A percentile compares a stretch with the other conserved stretches of the same genome.
These are phyloP conservation scores for Fusarium tanahbumbuense DNA, from an alignment of 2,329 filamentous ascomycete genomes.

Conservation along the genomic window DNA sequence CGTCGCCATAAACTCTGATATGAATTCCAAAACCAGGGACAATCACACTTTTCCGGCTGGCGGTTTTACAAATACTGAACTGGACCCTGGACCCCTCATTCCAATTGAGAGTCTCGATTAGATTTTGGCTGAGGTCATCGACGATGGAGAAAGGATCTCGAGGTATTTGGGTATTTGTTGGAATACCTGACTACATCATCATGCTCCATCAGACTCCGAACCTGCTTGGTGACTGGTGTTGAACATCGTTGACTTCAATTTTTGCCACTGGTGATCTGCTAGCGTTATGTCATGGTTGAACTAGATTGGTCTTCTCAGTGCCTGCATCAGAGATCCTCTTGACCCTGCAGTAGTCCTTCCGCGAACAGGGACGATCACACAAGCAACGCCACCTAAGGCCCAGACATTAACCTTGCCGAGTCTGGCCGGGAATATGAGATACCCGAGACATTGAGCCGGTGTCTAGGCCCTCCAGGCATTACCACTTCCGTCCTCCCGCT, in stretches of 20 bases:
- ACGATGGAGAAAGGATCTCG: not conserved
- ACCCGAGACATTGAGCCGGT: slow-evolving; percentile 6
- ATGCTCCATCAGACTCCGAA: no score
- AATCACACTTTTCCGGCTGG: slow-evolving; percentile 3
- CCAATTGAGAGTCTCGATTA: slow-evolving; percentile 9
- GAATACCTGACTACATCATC: slow-evolving; percentile 2
- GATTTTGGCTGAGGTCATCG: not conserved
- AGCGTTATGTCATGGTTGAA: not conserved
- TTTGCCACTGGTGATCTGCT: not conserved
- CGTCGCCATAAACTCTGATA: not conserved
- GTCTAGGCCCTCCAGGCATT: slow-evolving; percentile 1
- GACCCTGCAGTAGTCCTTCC: not conserved
- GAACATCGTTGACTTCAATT: not conserved
- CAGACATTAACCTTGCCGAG: not conserved
- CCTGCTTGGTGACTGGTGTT: no score
- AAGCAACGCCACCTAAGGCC: not conserved
- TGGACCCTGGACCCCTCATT: slow-evolving; percentile 5
- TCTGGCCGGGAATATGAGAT: not conserved
- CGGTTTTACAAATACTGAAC: not conserved
- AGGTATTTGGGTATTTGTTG: not conserved
- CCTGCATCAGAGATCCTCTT: not conserved
- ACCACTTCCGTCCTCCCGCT: slow-evolving; percentile 3
- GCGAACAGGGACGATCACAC: not conserved
- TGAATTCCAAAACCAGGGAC: slow-evolving; percentile 20
- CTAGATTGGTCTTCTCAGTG: not conserved